phyloP scores from a whole-genome alignment of 2,329 filamentous ascomycete species.

The Aspergillus ibericus region DNA sequence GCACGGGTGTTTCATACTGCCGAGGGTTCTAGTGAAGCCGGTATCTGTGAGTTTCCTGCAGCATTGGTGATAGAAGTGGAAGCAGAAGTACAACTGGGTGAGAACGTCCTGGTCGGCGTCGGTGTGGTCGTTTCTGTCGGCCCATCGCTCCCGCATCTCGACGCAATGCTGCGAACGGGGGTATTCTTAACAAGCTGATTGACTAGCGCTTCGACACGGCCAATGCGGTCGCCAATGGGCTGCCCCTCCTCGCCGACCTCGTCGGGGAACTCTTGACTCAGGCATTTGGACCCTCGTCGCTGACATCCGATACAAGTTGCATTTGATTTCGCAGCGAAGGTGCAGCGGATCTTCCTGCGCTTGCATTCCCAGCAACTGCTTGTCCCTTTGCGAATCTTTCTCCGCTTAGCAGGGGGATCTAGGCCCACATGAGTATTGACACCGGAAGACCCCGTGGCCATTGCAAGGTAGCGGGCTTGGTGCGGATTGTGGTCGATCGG shows the following conservation, averaged over 20 bases:
- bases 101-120: background rate
- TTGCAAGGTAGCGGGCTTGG: background rate
- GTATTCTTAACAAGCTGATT: slow-evolving; percentile 47
- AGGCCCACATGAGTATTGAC: background rate
- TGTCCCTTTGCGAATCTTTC: slow-evolving; percentile 8
- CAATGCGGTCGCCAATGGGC: background rate
- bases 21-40: background rate
- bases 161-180: slow-evolving; percentile 15
- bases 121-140: no score
- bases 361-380: slow-evolving; percentile 11
- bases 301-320: slow-evolving; percentile 17
- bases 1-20: background rate
- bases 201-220: background rate
- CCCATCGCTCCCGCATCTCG: background rate
- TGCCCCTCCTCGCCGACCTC: slow-evolving; percentile 14
- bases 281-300: slow-evolving; percentile 33
- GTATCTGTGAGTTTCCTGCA: background rate
- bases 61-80: background rate
- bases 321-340: background rate
- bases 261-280: slow-evolving; percentile 52
- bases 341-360: slow-evolving; percentile 7
- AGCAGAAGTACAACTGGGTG: background rate
- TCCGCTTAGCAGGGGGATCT: background rate
- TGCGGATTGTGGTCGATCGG: background rate
- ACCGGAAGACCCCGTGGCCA: background rate